Percentiles rank a stretch among this genome's conserved stretches.
phyloP scores from a whole-genome alignment of 1,139 yeast genomes.

The Zygoascus hellenicus region DNA sequence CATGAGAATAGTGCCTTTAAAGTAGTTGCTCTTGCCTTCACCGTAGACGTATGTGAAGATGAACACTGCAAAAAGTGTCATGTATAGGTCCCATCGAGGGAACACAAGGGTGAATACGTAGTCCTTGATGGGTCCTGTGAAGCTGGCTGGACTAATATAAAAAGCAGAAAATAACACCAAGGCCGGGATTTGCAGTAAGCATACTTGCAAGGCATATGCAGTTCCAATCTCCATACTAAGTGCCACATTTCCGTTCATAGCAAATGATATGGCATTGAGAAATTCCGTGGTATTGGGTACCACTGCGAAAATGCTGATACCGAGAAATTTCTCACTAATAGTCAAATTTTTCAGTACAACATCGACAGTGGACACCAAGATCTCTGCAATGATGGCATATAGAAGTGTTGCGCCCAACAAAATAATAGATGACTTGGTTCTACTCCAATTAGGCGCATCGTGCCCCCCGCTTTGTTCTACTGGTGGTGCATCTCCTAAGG shows the following conservation, averaged over 20 bases:
- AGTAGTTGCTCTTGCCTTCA: conserved; percentile 93
- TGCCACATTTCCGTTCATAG: conserved; percentile 93
- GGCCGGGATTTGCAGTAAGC: conserved; percentile 87
- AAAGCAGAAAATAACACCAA: conserved; percentile 68
- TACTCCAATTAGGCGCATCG: conserved; percentile 97
- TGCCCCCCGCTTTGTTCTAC: conserved; percentile 57
- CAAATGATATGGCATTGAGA: conserved; percentile 93
- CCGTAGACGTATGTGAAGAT: conserved; percentile 91
- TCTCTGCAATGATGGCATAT: conserved; percentile 93
- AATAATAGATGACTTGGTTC: conserved; percentile 78
- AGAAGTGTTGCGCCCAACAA: conserved; percentile 76
- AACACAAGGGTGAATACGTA: conserved; percentile 76
- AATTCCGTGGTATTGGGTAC: conserved; percentile 98
- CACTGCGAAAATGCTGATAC: conserved; percentile 88
- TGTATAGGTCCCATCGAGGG: conserved; percentile 94
- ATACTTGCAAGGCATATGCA: conserved; percentile 97
- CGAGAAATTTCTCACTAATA: conserved; percentile 83
- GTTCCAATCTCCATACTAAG: conserved; percentile 92
- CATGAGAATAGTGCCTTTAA: conserved; percentile 87
- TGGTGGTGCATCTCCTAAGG: neutral
- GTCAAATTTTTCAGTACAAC: conserved; percentile 72
- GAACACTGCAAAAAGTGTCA: conserved; percentile 78
- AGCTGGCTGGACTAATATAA: conserved; percentile 32
- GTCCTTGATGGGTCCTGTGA: conserved; percentile 31
- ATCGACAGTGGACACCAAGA: conserved; percentile 89